phyloP scores from a whole-genome alignment of 768 basidiomycete species.

The Myochromella boudieri region DNA sequence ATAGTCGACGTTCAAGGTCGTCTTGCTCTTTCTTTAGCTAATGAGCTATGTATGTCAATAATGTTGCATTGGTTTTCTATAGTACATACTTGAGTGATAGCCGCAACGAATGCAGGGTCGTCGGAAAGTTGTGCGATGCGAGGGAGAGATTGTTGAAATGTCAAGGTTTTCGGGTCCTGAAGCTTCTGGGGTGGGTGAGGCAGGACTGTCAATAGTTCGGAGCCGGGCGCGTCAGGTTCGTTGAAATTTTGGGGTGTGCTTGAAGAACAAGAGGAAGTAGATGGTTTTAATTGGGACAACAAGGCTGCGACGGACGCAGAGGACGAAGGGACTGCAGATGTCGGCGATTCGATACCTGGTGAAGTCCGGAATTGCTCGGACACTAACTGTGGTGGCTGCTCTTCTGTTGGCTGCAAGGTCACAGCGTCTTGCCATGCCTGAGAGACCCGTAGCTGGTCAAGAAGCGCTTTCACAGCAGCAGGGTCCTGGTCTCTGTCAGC shows the following conservation, averaged over 20 bases:
- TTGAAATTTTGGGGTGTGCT: background rate
- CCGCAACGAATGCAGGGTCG: slow-evolving; percentile 48
- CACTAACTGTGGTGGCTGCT: too few species aligned
- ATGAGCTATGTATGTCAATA: background rate
- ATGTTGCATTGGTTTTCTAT: background rate
- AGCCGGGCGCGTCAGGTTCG: slow-evolving; percentile 9
- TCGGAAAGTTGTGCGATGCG: slow-evolving; percentile 59
- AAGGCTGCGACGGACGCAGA: slow-evolving; percentile 54
- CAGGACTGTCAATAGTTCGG: background rate
- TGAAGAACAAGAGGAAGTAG: slow-evolving; percentile 18
- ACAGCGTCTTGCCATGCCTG: slow-evolving; percentile 63
- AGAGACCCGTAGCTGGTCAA: slow-evolving; percentile 68
- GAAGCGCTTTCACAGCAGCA: slow-evolving; percentile 62
- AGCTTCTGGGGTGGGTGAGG: slow-evolving; percentile 9
- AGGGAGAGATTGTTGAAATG: slow-evolving; percentile 73
- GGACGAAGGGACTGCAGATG: background rate
- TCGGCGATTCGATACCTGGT: background rate
- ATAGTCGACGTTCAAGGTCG: slow-evolving; percentile 64
- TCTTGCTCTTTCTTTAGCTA: slow-evolving; percentile 76
- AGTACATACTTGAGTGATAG: slow-evolving; percentile 50
- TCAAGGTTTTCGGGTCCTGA: slow-evolving; percentile 46
- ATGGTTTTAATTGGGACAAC: slow-evolving; percentile 57
- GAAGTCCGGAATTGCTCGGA: too few species aligned
- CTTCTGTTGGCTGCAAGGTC: slow-evolving; percentile 1
- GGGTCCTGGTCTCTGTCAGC: slow-evolving; percentile 50